Evolutionary conservation across 192 early-diverging fungal genomes (phyloP).

Genomic region (Podila horticola): DNA sequence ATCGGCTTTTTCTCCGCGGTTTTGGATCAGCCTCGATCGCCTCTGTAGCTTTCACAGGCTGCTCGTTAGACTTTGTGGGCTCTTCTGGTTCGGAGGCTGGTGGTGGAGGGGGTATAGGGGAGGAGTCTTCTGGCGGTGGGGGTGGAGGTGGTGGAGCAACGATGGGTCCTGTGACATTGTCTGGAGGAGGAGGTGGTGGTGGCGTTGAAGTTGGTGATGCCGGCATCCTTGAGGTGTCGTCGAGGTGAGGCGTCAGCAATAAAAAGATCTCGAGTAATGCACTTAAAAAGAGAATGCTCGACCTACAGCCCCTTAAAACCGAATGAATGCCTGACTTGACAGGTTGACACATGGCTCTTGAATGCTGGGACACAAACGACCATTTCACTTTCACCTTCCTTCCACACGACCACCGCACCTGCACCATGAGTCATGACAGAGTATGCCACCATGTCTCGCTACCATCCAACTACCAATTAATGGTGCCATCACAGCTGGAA

Average conservation of each 20-base stretch:
- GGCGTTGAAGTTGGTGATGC: neutral
- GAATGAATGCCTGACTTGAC: too few species aligned
- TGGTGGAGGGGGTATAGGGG: neutral
- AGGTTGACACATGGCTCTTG: too few species aligned
- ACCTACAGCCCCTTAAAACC: too few species aligned
- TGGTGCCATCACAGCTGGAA: too few species aligned
- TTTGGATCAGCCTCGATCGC: neutral
- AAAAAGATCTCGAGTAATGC: too few species aligned
- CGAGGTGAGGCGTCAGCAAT: too few species aligned
- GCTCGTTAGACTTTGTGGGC: neutral
- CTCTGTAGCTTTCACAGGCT: neutral
- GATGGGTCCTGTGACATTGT: neutral
- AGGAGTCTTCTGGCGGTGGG: neutral
- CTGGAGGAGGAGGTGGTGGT: neutral
- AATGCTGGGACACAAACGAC: too few species aligned
- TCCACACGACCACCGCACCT: neutral
- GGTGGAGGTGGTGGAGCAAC: constrained; percentile 10
- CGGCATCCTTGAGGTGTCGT: neutral
- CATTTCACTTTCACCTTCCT: neutral
- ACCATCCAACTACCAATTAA: too few species aligned
- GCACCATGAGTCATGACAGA: neutral
- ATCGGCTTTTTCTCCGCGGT: constrained; percentile 11
- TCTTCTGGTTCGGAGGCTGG: neutral
- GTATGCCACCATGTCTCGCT: neutral
- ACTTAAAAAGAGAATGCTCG: too few species aligned